These are phyloP conservation scores for Spiraea crenata DNA, from an alignment of 331 rosid genomes.

Conservation along the genomic window DNA sequence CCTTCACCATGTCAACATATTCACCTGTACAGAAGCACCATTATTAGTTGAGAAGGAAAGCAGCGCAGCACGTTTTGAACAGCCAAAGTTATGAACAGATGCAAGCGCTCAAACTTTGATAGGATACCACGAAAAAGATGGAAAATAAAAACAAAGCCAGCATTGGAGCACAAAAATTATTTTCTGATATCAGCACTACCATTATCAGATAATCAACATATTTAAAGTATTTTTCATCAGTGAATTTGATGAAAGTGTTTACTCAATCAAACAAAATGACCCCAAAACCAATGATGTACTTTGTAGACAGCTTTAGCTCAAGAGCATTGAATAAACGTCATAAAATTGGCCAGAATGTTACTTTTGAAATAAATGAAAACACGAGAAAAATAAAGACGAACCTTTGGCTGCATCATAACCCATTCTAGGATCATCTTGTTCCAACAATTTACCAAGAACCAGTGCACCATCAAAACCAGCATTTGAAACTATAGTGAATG, in stretches of 20 bases:
- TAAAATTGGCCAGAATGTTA: constrained; percentile 14
- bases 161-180: background rate
- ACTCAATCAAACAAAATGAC: background rate
- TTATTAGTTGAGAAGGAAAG: background rate
- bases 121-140: background rate
- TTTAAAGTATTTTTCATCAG: background rate
- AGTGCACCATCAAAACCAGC: constrained; percentile 87
- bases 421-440: constrained; percentile 61
- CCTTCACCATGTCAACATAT: constrained; percentile 86
- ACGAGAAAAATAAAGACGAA: constrained; percentile 22
- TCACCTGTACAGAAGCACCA: constrained; percentile 50
- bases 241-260: background rate
- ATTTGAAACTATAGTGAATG: constrained; percentile 67
- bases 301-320: background rate
- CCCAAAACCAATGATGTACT: background rate
- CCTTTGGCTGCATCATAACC: constrained; percentile 91
- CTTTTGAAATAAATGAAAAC: constrained; percentile 2
- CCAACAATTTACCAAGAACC: constrained; percentile 77
- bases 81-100: background rate
- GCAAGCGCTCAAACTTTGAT: background rate
- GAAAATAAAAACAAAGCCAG: background rate
- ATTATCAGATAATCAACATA: background rate
- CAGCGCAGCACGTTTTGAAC: background rate
- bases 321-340: constrained; percentile 2
- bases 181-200: background rate